A percentile compares a stretch with the other conserved stretches of the same genome.
Evolutionary conservation across 768 basidiomycete genomes (phyloP).

Genomic region (Tylopilus plumbeoviolaceoides): DNA sequence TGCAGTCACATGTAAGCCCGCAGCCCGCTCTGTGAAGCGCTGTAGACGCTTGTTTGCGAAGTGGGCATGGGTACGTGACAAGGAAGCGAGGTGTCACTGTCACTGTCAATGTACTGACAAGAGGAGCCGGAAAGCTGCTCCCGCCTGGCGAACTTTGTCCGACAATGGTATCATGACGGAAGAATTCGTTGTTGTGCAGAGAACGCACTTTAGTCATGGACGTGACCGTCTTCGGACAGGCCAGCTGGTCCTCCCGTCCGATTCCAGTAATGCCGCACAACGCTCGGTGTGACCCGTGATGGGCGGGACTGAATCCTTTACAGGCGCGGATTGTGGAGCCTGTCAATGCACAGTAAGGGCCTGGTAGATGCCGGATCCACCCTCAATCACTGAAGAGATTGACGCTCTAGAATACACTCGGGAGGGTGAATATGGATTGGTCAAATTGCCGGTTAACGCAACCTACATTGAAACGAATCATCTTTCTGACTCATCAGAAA

Average conservation of each 20-base stretch:
- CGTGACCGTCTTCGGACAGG: background rate
- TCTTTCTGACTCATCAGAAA: background rate
- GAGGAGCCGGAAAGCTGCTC: background rate
- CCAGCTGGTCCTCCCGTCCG: background rate
- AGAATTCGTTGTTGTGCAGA: background rate
- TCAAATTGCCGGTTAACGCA: background rate
- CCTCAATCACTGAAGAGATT: background rate
- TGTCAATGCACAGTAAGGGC: background rate
- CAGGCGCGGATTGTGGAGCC: background rate
- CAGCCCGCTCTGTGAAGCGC: background rate
- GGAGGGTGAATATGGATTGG: background rate
- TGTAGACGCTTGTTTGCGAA: constrained; percentile 1
- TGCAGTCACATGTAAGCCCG: background rate
- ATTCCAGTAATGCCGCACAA: background rate
- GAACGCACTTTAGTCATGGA: background rate
- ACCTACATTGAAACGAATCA: background rate
- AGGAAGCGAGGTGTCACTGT: background rate
- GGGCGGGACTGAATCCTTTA: background rate
- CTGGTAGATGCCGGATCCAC: background rate
- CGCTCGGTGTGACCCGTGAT: background rate
- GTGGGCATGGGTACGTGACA: background rate
- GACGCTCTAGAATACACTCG: background rate
- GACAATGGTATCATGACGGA: background rate
- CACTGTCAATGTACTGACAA: background rate
- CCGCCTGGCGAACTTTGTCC: background rate